Conservation (phyloP, 768 basidiomycete species). For the Calvatia gigantea region DNA sequence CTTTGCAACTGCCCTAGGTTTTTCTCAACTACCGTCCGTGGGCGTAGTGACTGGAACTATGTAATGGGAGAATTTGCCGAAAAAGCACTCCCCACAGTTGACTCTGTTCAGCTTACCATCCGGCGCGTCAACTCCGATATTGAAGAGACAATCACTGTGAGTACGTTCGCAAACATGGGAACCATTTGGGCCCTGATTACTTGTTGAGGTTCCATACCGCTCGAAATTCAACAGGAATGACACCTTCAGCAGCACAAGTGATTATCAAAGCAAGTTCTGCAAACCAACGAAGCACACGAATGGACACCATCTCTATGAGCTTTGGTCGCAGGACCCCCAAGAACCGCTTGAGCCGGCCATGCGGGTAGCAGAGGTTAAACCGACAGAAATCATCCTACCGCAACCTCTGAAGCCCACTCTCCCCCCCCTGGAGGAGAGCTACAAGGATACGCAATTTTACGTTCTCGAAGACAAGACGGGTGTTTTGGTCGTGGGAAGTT, state of each 20-base stretch:
- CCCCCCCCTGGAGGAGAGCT: conserved; percentile 38
- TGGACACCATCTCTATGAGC: conserved; percentile 34
- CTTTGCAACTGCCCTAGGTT: no score
- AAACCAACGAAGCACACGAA: conserved; percentile 39
- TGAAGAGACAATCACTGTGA: conserved; percentile 41
- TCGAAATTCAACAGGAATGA: conserved; percentile 37
- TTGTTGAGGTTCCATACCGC: conserved; percentile 50
- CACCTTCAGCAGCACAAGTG: background rate
- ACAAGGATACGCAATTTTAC: conserved; percentile 52
- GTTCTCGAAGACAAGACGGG: conserved; percentile 49
- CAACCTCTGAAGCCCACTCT: conserved; percentile 33
- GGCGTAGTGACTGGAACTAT: conserved; percentile 37
- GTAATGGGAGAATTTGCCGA: conserved; percentile 54
- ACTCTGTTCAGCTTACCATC: conserved; percentile 45
- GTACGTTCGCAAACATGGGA: conserved; percentile 12
- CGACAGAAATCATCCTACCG: conserved; percentile 42
- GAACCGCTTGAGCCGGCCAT: conserved; percentile 25
- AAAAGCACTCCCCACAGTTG: conserved; percentile 46
- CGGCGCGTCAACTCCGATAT: conserved; percentile 33
- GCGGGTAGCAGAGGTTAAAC: conserved; percentile 20
- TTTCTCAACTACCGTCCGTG: conserved; percentile 41
- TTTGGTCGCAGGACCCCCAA: conserved; percentile 17
- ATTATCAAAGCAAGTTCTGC: conserved; percentile 3
- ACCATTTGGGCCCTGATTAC: background rate
- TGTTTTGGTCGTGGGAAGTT: conserved; percentile 56